These are phyloP conservation scores for Candida gigantensis DNA, from an alignment of 1,139 yeast genomes.

Conservation along the genomic window DNA sequence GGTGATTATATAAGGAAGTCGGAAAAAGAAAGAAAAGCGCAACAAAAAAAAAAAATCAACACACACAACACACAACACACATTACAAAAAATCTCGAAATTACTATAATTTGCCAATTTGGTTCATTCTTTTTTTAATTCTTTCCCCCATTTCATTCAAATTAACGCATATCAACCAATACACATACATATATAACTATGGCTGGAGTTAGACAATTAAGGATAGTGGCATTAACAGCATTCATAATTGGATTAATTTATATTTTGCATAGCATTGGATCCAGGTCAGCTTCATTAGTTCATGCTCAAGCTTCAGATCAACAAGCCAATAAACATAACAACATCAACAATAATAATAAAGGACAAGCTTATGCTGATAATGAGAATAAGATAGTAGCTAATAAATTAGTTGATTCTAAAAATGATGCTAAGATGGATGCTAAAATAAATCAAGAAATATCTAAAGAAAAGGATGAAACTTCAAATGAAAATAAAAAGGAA, in stretches of 20 bases:
- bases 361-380: conserved; percentile 4
- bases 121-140: background rate
- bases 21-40: background rate
- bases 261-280: conserved; percentile 19
- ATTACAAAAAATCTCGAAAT: no score
- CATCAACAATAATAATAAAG: no score
- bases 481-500: conserved; percentile 5
- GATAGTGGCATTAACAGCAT: conserved; percentile 19
- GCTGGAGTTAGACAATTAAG: conserved; percentile 22
- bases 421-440: conserved; percentile 39
- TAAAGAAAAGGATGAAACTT: conserved; percentile 21
- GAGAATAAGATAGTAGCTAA: conserved; percentile 13
- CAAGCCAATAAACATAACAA: conserved; percentile 13
- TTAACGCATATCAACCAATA: background rate
- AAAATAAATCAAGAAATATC: conserved; percentile 44
- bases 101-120: no score
- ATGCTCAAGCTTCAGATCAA: conserved; percentile 18
- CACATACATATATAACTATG: conserved; percentile 10
- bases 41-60: conserved; percentile 1
- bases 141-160: background rate
- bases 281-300: conserved; percentile 15
- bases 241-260: conserved; percentile 18
- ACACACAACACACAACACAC: background rate
- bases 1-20: background rate
- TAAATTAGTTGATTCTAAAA: conserved; percentile 31